Evolutionary conservation across 2,329 filamentous ascomycete species (phyloP).

Genomic region (Phyllosticta paracitricarpa): DNA sequence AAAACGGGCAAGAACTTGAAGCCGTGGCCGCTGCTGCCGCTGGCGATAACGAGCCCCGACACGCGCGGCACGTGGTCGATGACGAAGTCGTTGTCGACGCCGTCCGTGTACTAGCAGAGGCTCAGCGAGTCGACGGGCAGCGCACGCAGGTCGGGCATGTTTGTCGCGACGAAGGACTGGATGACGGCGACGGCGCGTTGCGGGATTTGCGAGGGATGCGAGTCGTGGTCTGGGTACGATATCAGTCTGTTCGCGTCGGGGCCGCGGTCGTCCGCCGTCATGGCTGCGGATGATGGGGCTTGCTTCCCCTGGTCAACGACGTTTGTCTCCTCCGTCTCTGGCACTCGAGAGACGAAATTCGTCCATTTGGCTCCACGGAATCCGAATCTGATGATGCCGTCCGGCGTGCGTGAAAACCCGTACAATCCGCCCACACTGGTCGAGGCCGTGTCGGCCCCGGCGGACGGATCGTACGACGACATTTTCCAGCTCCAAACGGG

Average conservation of each 20-base stretch:
- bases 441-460: conserved; percentile 21
- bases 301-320: neutral
- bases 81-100: conserved; percentile 19
- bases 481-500: conserved; percentile 31
- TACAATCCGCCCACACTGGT: conserved; percentile 32
- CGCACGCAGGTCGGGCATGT: conserved; percentile 35
- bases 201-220: conserved; percentile 10
- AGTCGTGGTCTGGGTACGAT: neutral
- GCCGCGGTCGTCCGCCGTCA: no score
- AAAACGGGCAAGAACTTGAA: conserved; percentile 25
- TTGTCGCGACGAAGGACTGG: conserved; percentile 27
- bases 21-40: conserved; percentile 22
- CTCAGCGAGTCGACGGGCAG: conserved; percentile 8
- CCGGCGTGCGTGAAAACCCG: conserved; percentile 37
- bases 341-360: conserved; percentile 28
- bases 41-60: conserved; percentile 20
- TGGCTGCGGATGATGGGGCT: neutral
- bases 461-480: conserved; percentile 16
- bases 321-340: conserved; percentile 20
- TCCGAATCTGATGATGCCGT: conserved; percentile 40
- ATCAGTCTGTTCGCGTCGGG: neutral
- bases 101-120: conserved; percentile 15
- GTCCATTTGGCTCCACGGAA: conserved; percentile 41
- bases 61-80: conserved; percentile 17
- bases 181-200: conserved; percentile 19